Percentiles rank a stretch among this genome's conserved stretches.
phyloP scores from a whole-genome alignment of 768 basidiomycete species.

The Crassisporium funariophilum region DNA sequence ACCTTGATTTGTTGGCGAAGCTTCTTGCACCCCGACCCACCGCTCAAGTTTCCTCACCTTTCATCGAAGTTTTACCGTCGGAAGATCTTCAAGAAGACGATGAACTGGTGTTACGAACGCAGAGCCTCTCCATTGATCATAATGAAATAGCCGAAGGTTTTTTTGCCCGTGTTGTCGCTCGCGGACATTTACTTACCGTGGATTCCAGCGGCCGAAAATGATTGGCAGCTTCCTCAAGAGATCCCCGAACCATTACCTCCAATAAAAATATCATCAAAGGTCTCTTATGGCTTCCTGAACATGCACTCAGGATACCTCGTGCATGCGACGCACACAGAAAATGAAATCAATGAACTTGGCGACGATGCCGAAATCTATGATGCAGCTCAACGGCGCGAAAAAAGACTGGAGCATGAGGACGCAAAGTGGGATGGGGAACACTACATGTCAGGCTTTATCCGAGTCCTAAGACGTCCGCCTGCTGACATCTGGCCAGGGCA shows the following conservation, averaged over 20 bases:
- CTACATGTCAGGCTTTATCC: slow-evolving; percentile 62
- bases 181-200: slow-evolving; percentile 2
- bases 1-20: slow-evolving; percentile 78
- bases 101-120: slow-evolving; percentile 45
- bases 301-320: slow-evolving; percentile 74
- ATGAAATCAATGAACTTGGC: slow-evolving; percentile 83
- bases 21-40: slow-evolving; percentile 67
- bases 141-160: slow-evolving; percentile 39
- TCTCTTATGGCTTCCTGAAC: slow-evolving; percentile 77
- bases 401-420: slow-evolving; percentile 64
- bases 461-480: neutral
- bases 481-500: slow-evolving; percentile 52
- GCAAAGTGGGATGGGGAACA: slow-evolving; percentile 83
- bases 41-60: slow-evolving; percentile 28
- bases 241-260: slow-evolving; percentile 44
- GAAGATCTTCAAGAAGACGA: slow-evolving; percentile 32
- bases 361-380: slow-evolving; percentile 60
- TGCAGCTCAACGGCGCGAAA: slow-evolving; percentile 49
- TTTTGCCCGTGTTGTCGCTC: neutral
- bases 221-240: slow-evolving; percentile 77
- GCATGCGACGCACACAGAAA: slow-evolving; percentile 72
- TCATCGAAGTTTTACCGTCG: slow-evolving; percentile 62
- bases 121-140: slow-evolving; percentile 52
- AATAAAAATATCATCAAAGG: slow-evolving; percentile 43
- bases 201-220: slow-evolving; percentile 66